phyloP scores from a whole-genome alignment of 345 rosid species.

The Ailanthus altissimus region DNA sequence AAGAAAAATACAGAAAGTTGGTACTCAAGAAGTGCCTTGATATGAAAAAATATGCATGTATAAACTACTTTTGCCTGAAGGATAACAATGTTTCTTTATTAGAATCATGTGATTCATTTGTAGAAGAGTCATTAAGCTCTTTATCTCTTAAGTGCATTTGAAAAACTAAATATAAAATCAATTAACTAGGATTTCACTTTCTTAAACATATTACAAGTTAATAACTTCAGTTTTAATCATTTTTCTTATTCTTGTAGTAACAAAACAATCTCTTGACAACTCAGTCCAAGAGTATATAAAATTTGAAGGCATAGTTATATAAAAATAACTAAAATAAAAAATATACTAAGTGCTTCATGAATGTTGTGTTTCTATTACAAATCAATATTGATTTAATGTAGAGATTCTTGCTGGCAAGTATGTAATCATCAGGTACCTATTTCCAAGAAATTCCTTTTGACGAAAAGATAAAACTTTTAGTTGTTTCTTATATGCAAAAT shows the following conservation, averaged over 20 bases:
- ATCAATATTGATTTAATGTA: too few relatives aligned
- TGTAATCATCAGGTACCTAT: too few relatives aligned
- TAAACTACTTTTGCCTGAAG: conserved; percentile 57
- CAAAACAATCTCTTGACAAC: not conserved
- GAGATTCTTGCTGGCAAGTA: too few relatives aligned
- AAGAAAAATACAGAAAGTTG: not conserved
- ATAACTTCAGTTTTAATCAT: conserved; percentile 12
- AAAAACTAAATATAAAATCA: conserved; percentile 22
- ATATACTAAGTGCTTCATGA: too few relatives aligned
- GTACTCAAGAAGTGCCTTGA: not conserved
- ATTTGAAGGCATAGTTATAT: too few relatives aligned
- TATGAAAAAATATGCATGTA: conserved; percentile 7
- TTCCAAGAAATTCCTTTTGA: too few relatives aligned
- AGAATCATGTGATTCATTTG: conserved; percentile 35
- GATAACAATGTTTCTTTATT: conserved; percentile 72
- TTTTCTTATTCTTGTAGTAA: not conserved
- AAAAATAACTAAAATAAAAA: too few relatives aligned
- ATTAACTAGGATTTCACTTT: not conserved
- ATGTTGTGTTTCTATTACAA: too few relatives aligned
- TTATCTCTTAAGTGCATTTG: conserved; percentile 53
- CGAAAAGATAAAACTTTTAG: too few relatives aligned
- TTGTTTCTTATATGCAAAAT: too few relatives aligned
- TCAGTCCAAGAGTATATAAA: not conserved
- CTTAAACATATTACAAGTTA: conserved; percentile 3
- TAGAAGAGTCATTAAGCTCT: conserved; percentile 37